Base-by-base conservation (phyloP, 75 land plant genomes). In the Pinus tabuliformis region DNA sequence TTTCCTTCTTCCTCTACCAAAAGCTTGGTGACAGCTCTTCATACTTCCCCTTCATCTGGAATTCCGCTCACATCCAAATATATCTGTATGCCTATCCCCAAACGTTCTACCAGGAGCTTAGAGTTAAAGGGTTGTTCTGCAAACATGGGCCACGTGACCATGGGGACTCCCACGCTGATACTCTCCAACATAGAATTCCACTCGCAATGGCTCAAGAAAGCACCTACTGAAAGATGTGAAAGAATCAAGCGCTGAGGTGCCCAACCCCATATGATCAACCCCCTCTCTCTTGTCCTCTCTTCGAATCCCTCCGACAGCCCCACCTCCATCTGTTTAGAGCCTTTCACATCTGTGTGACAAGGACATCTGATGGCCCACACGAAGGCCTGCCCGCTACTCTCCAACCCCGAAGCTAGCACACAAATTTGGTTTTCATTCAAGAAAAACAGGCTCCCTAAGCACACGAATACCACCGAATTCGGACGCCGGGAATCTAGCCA, bases 71-170 rank as follows among this genome's bases (percentile, higher is more conserved):
- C 18, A 14, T 57, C 58, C 58, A 57, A 13, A 57, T 16, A 15
- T 36, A 66, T 66, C 37, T 28, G 70, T 18, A 66, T 18, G 3
- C 15, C 24, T n/a, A 70, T 33, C 12, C 56, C 20, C 49, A 61
- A 4, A 22, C 62, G n/a, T 1, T 72, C 66, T 24, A 59, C 79
- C 21, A 76, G 65, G 9, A 77, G 24, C 66, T 71, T 77, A 7
- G 76, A 78, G 61, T 81, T 81, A 73, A 77, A 52, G 11, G 13
- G 49, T 21, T 81, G 83, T 33, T 81, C 83, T 58, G 74, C 54
- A 5, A 49, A 16, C 75, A 76, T 71, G 18, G 83, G 83, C 83
- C 83, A 81, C 0, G 76, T 61, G n/a, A 81, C 21, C 52, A 81
- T 59, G 20, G 82, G 82, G 15, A 81, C 56, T 5, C 78, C 82